Evolutionary conservation across 208 protist species (phyloP).

Genomic region (Crithidia brevicula): DNA sequence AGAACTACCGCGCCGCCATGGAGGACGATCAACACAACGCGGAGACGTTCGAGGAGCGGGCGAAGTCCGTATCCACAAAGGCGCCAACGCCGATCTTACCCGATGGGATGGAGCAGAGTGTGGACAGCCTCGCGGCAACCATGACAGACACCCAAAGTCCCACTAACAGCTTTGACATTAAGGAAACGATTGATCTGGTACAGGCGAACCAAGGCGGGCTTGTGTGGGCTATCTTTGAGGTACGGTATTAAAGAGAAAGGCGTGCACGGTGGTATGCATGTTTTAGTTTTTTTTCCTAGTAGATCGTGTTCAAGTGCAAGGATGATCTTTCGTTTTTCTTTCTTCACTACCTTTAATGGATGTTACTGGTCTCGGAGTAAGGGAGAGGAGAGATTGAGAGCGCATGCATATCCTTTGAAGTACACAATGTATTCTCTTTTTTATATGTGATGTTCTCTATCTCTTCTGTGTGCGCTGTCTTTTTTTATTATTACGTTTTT

Average conservation of each 20-base stretch:
- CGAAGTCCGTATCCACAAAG: background rate
- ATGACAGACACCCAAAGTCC: background rate
- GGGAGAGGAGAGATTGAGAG: too few relatives aligned
- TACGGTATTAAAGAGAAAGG: slow-evolving; percentile 32
- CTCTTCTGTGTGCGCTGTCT: too few relatives aligned
- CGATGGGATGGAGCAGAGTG: slow-evolving; percentile 36
- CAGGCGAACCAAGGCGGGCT: slow-evolving; percentile 60
- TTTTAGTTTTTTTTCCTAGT: too few relatives aligned
- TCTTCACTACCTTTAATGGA: slow-evolving; percentile 19
- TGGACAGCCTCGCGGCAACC: slow-evolving; percentile 14
- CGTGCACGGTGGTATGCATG: background rate
- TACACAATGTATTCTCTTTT: too few relatives aligned
- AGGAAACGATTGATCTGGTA: slow-evolving; percentile 69
- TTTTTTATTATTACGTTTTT: too few relatives aligned
- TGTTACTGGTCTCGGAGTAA: background rate
- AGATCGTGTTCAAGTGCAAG: too few relatives aligned
- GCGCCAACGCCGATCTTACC: slow-evolving; percentile 12
- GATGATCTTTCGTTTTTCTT: too few relatives aligned
- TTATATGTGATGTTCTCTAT: too few relatives aligned
- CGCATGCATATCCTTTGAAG: too few relatives aligned
- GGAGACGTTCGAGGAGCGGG: slow-evolving; percentile 8
- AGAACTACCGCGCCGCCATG: slow-evolving; percentile 50
- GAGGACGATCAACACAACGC: slow-evolving; percentile 36
- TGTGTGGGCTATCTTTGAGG: slow-evolving; percentile 81
- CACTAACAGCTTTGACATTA: slow-evolving; percentile 42